Base-by-base conservation (phyloP, 2,329 filamentous ascomycete species). In the Amauroascus niger region DNA sequence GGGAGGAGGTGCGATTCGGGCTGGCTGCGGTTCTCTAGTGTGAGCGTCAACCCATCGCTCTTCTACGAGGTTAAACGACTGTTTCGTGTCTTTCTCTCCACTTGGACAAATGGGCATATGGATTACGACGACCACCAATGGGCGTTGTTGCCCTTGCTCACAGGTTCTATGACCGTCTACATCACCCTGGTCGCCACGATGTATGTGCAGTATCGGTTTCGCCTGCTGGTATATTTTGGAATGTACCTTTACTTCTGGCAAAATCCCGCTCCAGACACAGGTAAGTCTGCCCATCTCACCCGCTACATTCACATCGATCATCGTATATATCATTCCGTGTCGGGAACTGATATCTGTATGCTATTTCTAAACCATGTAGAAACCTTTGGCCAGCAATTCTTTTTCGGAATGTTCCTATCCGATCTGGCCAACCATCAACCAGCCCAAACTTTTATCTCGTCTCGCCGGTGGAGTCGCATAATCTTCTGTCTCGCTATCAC, bases 51-150 rank as follows among this genome's bases (percentile, higher is more conserved):
- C 45, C 69, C 71, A 22, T 67, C 70, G 4, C 67, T 78, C n/a
- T 65, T 64, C 48, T 65, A 69, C 13, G 76, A 78, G 57, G 59
- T 78, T 6, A 58, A 65, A 28, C 65, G 73, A 16, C 62, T 79
- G 33, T 70, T 75, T 52, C 61, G 62, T 55, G 72, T 72, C 56
- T 74, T 76, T 58, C 65, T 76, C 22, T 69, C 65, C 8, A 73
- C 71, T 9, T 79, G 77, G 77, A 76, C 75, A 11, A 74, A 69
- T 50, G 72, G 71, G 1, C 73, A 73, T 60, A 77, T 76, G 64
- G 67, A 72, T 7, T 78, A 76, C 52, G 77, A 79, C 60, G 71
- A 77, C 53, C 76, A 79, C 56, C 77, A 79, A 60, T 79, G 77
- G 77, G 75, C 76, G 7, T 68, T 76, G 59, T 64, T 72, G 18